Evolutionary conservation across 2,329 filamentous ascomycete species (phyloP), one percentile per base, ranked within the genome.

Genomic region (Cladosporium sp.): DNA sequence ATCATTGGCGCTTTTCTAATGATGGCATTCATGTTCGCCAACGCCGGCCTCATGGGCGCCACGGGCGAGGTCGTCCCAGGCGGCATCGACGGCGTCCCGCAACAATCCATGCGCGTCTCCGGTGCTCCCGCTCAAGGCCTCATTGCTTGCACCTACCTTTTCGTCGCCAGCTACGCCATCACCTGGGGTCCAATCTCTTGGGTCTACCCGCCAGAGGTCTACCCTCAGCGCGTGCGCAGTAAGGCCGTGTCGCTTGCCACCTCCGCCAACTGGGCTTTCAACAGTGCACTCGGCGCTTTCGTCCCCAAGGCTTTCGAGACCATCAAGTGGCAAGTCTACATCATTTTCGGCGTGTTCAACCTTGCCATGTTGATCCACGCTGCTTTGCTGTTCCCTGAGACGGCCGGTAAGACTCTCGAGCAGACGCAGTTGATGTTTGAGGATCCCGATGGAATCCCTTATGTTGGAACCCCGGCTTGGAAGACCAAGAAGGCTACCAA

Each of bases 351-450:
- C 62, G 76, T 76, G 0, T 72, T 75, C 9, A 85, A 48, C 19
- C 27, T 86, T 57, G 80, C 82, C 4, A 54, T 57, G 27, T 54
- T 43, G 35, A 64, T 88, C 41, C 84, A 88, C 62, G 81, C 86
- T 59, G 78, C 80, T 62, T 72, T 89, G 55, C 67, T 76, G 7
- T 81, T 80, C 58, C 84, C 84, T 0, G 79, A 88, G 69, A 89
- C 85, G 0, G 79, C 82, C 39, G 85, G 85, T n/a, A 86, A 82
- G 69, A 85, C 85, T 0, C 78, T 91, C 0, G 86, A 91, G 62
- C 85, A 90, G 63, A 83, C 88, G 66, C 84, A 88, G 57, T 78
- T 80, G n/a, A 82, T 89, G 55, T 90, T 90, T 63, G 74, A 69
- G 42, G 59, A 60, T 49, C 60, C 62, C 0, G 55, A 62, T 18